Percentiles rank a stretch among this genome's conserved stretches.
Conservation (phyloP, 805 yeast genomes). For the Peterozyma xylosa region DNA sequence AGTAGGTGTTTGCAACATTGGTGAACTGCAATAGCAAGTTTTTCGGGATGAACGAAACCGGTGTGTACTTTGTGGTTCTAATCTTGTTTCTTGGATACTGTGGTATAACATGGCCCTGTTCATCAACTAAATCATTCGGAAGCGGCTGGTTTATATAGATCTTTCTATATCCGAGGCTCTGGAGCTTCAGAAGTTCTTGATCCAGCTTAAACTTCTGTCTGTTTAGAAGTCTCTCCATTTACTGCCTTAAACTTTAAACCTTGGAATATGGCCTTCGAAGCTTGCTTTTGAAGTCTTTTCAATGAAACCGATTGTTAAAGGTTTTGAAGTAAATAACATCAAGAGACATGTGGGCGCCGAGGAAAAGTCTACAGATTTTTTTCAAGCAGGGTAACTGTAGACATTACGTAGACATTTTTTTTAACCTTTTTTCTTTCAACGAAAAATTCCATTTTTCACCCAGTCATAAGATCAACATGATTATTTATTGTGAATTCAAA, state of each 20-base stretch:
- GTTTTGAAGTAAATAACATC: too few relatives aligned
- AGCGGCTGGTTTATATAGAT: slow-evolving; percentile 44
- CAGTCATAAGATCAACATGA: not conserved
- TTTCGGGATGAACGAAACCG: slow-evolving; percentile 81
- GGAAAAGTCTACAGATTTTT: too few relatives aligned
- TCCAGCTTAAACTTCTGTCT: too few relatives aligned
- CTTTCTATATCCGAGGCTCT: slow-evolving; percentile 23
- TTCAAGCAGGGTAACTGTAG: too few relatives aligned
- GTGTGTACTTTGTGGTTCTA: slow-evolving; percentile 93
- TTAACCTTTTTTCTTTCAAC: not conserved
- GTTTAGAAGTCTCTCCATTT: too few relatives aligned
- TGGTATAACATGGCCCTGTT: slow-evolving; percentile 46
- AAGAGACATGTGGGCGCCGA: too few relatives aligned
- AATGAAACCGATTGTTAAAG: too few relatives aligned
- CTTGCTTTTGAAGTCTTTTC: too few relatives aligned
- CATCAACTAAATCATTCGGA: slow-evolving; percentile 15
- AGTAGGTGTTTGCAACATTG: slow-evolving; percentile 87
- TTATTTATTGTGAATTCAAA: too few relatives aligned
- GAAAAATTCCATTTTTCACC: not conserved
- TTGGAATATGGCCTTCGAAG: too few relatives aligned
- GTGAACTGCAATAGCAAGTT: slow-evolving; percentile 73
- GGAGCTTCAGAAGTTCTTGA: too few relatives aligned
- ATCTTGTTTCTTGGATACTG: slow-evolving; percentile 85
- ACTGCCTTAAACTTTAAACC: too few relatives aligned
- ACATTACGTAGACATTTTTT: not conserved